Evolutionary conservation across 495 filamentous ascomycete genomes (phyloP).

Genomic region (Aspergillus cristatus): DNA sequence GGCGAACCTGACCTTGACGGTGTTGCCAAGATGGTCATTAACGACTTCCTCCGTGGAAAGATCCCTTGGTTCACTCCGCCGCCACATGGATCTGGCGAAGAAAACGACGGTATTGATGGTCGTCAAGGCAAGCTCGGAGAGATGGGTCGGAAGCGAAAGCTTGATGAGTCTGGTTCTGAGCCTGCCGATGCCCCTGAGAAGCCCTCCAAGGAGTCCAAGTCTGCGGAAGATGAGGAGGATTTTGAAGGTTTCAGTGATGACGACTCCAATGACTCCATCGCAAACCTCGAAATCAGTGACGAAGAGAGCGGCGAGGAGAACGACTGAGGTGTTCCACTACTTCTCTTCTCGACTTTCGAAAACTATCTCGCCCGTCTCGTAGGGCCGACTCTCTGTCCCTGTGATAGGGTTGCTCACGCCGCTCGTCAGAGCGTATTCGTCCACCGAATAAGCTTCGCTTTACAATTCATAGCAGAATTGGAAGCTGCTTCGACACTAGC

Average conservation of each 20-base stretch:
- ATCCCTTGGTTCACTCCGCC: conserved; percentile 91
- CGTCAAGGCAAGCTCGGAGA: conserved; percentile 54
- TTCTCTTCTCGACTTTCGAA: conserved; percentile 55
- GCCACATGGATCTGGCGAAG: conserved; percentile 48
- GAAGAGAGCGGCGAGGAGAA: conserved; percentile 35
- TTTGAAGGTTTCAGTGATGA: conserved; percentile 24
- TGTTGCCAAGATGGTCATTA: conserved; percentile 90
- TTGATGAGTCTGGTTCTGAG: conserved; percentile 30
- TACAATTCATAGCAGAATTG: no score
- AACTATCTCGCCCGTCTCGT: conserved; percentile 53
- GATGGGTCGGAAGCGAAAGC: conserved; percentile 50
- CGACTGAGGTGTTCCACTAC: conserved; percentile 16
- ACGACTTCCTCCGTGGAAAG: conserved; percentile 91
- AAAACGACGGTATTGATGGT: conserved; percentile 44
- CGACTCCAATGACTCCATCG: conserved; percentile 31
- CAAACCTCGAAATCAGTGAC: conserved; percentile 35
- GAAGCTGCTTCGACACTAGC: no score
- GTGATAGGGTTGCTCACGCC: no score
- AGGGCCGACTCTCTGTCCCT: no score
- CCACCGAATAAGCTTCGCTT: no score
- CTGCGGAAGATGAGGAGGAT: conserved; percentile 31
- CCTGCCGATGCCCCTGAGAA: conserved; percentile 15
- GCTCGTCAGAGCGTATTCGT: no score
- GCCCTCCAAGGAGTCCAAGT: conserved; percentile 15
- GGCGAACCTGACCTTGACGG: conserved; percentile 90